A percentile compares a stretch with the other conserved stretches of the same genome.
These are phyloP conservation scores for Tricladium varicosporioides DNA, from an alignment of 2,329 filamentous ascomycete species.

Conservation along the genomic window DNA sequence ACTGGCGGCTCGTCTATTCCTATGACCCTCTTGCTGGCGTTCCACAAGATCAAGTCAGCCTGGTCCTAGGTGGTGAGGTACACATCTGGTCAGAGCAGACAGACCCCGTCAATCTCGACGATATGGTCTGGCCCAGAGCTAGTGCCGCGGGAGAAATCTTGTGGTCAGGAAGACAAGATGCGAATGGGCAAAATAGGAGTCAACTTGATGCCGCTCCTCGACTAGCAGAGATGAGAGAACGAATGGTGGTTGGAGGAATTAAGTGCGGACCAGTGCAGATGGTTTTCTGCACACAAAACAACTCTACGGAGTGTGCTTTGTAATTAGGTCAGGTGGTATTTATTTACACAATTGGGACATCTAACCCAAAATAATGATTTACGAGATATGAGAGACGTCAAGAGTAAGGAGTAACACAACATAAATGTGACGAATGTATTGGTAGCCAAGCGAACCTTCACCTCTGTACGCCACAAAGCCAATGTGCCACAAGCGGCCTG, in stretches of 20 bases:
- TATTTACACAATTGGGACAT: neutral
- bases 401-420: neutral
- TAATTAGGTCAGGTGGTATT: conserved; percentile 6
- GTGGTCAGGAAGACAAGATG: conserved; percentile 72
- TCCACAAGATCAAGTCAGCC: conserved; percentile 56
- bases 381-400: too few species aligned
- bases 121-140: conserved; percentile 74
- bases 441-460: too few species aligned
- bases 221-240: conserved; percentile 73
- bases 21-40: conserved; percentile 72
- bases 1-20: conserved; percentile 77
- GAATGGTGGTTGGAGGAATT: conserved; percentile 68
- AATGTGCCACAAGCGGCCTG: too few species aligned
- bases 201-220: conserved; percentile 68
- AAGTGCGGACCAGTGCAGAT: conserved; percentile 66
- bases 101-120: conserved; percentile 74
- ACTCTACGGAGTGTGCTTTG: conserved; percentile 46
- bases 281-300: conserved; percentile 67
- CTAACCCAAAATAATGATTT: too few species aligned
- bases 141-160: conserved; percentile 74
- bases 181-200: conserved; percentile 64
- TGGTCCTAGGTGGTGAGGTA: conserved; percentile 78
- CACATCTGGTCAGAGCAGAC: conserved; percentile 79
- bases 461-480: too few species aligned
- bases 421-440: too few species aligned